Evolutionary conservation across 441 rosid genomes (phyloP).

Genomic region (Gossypium trilobum): DNA sequence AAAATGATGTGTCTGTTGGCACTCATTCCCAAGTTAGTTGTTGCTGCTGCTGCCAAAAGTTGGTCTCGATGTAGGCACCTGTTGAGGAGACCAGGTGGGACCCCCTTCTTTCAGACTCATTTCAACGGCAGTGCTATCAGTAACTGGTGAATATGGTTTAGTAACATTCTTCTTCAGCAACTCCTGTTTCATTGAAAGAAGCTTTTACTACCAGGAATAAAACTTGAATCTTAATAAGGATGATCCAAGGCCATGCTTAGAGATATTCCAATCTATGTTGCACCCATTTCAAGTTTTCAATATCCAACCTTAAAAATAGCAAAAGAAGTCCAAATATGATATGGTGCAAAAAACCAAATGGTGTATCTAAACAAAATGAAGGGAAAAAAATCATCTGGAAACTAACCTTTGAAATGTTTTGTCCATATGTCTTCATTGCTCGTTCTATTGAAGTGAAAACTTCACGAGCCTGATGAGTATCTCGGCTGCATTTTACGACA

Average conservation of each 20-base stretch:
- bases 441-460: slow-evolving; percentile 66
- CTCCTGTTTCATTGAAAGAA: slow-evolving; percentile 39
- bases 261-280: background rate
- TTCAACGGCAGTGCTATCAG: slow-evolving; percentile 38
- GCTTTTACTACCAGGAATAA: background rate
- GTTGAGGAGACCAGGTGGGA: slow-evolving; percentile 42
- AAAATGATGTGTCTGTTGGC: background rate
- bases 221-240: background rate
- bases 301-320: background rate
- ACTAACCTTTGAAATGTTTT: slow-evolving; percentile 46
- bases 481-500: slow-evolving; percentile 61
- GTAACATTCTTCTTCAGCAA: slow-evolving; percentile 58
- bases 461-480: slow-evolving; percentile 62
- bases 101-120: slow-evolving; percentile 32
- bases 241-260: background rate
- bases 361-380: background rate
- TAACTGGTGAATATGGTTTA: slow-evolving; percentile 67
- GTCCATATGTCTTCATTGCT: slow-evolving; percentile 63
- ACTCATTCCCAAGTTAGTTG: slow-evolving; percentile 21
- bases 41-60: slow-evolving; percentile 49
- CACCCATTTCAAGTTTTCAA: background rate
- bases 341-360: background rate
- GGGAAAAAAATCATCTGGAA: background rate
- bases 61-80: slow-evolving; percentile 42
- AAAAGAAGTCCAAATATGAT: background rate